A percentile compares a stretch with the other conserved stretches of the same genome.
These are phyloP conservation scores for Floccularia luteovirens DNA, from an alignment of 768 basidiomycete species.

Conservation along the genomic window DNA sequence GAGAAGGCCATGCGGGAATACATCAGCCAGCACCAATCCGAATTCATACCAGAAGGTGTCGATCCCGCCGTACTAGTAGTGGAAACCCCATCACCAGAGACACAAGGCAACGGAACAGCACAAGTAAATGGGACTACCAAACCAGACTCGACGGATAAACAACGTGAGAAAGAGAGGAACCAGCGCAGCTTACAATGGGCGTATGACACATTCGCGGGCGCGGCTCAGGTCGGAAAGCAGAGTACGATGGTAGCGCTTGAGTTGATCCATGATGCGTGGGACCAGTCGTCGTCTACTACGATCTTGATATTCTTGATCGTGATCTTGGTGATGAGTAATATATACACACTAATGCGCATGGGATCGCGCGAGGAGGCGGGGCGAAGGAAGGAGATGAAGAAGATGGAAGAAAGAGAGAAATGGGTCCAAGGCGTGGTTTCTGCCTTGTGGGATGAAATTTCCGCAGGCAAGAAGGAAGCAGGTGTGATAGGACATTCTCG, in stretches of 20 bases:
- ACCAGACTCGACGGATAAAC: slow-evolving; percentile 18
- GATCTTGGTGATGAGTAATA: slow-evolving; percentile 66
- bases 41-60: slow-evolving; percentile 83
- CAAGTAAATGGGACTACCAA: slow-evolving; percentile 30
- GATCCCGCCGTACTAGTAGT: slow-evolving; percentile 48
- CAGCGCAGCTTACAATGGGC: slow-evolving; percentile 81
- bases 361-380: slow-evolving; percentile 30
- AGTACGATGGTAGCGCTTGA: slow-evolving; percentile 70
- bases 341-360: slow-evolving; percentile 53
- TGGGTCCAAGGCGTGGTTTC: slow-evolving; percentile 70
- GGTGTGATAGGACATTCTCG: slow-evolving; percentile 4
- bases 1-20: slow-evolving; percentile 82
- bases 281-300: slow-evolving; percentile 63
- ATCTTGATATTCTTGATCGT: slow-evolving; percentile 71
- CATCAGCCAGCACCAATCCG: slow-evolving; percentile 82
- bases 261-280: slow-evolving; percentile 74
- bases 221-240: slow-evolving; percentile 60
- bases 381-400: slow-evolving; percentile 42
- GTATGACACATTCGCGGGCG: slow-evolving; percentile 78
- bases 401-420: slow-evolving; percentile 62
- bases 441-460: slow-evolving; percentile 67
- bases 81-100: slow-evolving; percentile 30
- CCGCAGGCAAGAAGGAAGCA: slow-evolving; percentile 28
- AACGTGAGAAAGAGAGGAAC: slow-evolving; percentile 62
- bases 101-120: slow-evolving; percentile 27